These are phyloP conservation scores for Phoenix dactylifera DNA, from an alignment of 176 grass and related monocot species.

Conservation along the genomic window DNA sequence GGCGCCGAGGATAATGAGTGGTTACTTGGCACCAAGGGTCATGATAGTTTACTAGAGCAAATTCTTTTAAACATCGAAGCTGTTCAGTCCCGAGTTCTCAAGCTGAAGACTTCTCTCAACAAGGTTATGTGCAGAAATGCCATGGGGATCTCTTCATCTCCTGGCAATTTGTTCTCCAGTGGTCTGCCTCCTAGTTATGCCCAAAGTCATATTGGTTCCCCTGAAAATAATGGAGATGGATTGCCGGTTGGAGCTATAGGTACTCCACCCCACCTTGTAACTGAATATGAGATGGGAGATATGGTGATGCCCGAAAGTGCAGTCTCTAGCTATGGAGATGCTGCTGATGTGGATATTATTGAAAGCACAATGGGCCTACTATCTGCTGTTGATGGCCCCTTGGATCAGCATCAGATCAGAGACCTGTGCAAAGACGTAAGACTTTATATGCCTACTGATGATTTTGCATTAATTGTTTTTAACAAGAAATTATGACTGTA, in stretches of 20 bases:
- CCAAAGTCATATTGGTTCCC: slow-evolving; percentile 58
- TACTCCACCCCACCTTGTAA: slow-evolving; percentile 28
- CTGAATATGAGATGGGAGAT: slow-evolving; percentile 67
- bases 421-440: slow-evolving; percentile 49
- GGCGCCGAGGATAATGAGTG: slow-evolving; percentile 67
- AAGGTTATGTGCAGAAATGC: slow-evolving; percentile 36
- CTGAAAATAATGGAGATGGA: slow-evolving; percentile 38
- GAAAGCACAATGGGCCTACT: slow-evolving; percentile 58
- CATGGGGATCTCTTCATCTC: slow-evolving; percentile 26
- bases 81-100: slow-evolving; percentile 45
- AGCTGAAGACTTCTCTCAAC: slow-evolving; percentile 54
- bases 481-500: no score
- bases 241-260: slow-evolving; percentile 1
- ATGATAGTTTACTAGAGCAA: slow-evolving; percentile 46
- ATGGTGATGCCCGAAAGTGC: slow-evolving; percentile 62
- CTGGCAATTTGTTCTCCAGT: slow-evolving; percentile 18
- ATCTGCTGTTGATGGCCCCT: slow-evolving; percentile 34
- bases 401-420: slow-evolving; percentile 38
- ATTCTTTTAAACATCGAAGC: slow-evolving; percentile 81
- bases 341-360: slow-evolving; percentile 70
- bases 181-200: slow-evolving; percentile 18
- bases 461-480: no score
- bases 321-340: slow-evolving; percentile 80
- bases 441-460: no score
- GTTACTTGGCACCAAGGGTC: slow-evolving; percentile 53